These are phyloP conservation scores for Mortierella alpina DNA, from an alignment of 192 early-diverging fungal genomes.

Conservation along the genomic window DNA sequence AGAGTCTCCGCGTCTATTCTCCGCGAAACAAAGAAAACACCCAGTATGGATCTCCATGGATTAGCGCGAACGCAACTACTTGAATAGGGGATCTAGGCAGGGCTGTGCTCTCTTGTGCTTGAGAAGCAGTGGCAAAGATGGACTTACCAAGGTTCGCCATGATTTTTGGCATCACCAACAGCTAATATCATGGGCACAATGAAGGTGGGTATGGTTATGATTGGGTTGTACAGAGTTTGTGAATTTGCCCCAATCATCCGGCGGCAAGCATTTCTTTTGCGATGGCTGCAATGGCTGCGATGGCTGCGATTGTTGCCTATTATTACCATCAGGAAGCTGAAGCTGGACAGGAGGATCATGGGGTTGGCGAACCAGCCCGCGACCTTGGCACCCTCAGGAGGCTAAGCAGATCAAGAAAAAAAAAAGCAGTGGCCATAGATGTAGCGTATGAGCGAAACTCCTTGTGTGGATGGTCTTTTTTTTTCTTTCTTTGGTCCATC, in stretches of 20 bases:
- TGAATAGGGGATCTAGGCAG: background rate
- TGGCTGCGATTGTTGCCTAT: background rate
- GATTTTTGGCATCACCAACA: slow-evolving; percentile 36
- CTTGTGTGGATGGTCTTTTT: background rate
- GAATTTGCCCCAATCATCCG: too few species aligned
- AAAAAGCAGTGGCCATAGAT: background rate
- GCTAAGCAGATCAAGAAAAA: slow-evolving; percentile 9
- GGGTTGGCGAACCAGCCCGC: slow-evolving; percentile 27
- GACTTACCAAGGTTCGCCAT: slow-evolving; percentile 33
- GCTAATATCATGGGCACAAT: background rate
- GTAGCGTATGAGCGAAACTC: background rate
- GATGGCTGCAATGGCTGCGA: too few species aligned
- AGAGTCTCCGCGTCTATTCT: slow-evolving; percentile 18
- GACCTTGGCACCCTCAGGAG: slow-evolving; percentile 29
- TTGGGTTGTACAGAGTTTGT: too few species aligned
- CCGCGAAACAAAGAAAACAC: background rate
- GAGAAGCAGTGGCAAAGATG: background rate
- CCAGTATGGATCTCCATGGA: too few species aligned
- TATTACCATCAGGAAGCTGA: slow-evolving; percentile 31
- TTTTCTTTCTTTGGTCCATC: too few species aligned
- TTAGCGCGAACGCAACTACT: too few species aligned
- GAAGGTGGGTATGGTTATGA: background rate
- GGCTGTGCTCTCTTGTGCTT: background rate
- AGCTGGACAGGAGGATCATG: slow-evolving; percentile 37
- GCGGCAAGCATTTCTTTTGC: too few species aligned